Base-by-base conservation (phyloP, 1,284 basidiomycete species). In the Rugosomyces carneus region DNA sequence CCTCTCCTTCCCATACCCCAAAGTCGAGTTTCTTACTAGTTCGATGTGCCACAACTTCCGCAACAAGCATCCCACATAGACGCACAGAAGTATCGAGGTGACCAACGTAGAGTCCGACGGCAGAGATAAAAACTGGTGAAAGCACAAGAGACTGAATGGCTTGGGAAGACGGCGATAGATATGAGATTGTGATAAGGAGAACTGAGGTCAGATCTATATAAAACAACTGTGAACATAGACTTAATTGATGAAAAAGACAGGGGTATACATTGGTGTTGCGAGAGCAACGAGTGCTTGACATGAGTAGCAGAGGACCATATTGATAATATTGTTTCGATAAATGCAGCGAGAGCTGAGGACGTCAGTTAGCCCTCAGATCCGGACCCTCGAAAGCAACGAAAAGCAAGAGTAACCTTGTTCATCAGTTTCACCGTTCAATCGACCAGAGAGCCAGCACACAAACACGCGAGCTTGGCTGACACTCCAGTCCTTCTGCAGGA, bases 41-140 rank as follows among this genome's bases (percentile, higher is more conserved):
- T 27, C 69, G 67, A 5, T 68, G 63, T 0, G 88, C 85, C 10
- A 88, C 73, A 41, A 87, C 68, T 63, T 99, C 95, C 0, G 90
- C 95, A 0, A 83, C 81, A 9, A 98, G 75, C 93, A 98, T 96
- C 1, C 95, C 95, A 53, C 92, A 85, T n/a, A 85, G 75, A 1
- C 94, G 82, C 10, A 96, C 75, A 1, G 78, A 74, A 2, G 74
- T 67, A 48, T 95, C 91, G 2, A 86, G 68, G 57, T 96, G 92
- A 0, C 73, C 73, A 35, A 96, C 81, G 58, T 93, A 95, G 5
- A 67, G 66, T 7, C 86, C 80, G 23, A 97, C 75, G 4, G 83
- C 81, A 16, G 74, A 70, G 47, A 98, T 76, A 58, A 98, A 87
- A 0, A 69, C 50, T 0, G 81, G 67, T 0, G 81, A 84, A 35